Percentiles rank a stretch among this genome's conserved stretches.
Evolutionary conservation across 2,329 filamentous ascomycete genomes (phyloP).

Genomic region (Coleophoma crateriformis): DNA sequence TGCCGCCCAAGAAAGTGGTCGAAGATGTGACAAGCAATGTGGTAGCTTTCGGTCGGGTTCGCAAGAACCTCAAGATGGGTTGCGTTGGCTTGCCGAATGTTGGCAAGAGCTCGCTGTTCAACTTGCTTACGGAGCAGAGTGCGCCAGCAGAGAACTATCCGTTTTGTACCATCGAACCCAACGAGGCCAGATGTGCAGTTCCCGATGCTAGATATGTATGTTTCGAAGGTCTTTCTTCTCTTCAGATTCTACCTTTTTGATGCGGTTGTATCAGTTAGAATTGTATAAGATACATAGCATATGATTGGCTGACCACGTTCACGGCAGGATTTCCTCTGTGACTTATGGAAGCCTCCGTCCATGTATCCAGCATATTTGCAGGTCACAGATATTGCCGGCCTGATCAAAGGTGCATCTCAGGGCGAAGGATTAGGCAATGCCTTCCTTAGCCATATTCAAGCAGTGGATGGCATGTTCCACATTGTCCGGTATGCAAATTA

Average conservation of each 20-base stretch:
- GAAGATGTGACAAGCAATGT: conserved; percentile 36
- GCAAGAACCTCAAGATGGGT: conserved; percentile 41
- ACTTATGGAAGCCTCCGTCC: conserved; percentile 39
- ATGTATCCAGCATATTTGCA: conserved; percentile 39
- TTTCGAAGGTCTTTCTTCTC: conserved; percentile 4
- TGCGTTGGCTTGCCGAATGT: conserved; percentile 40
- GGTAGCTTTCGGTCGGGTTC: conserved; percentile 37
- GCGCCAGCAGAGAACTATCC: conserved; percentile 39
- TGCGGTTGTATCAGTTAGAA: neutral
- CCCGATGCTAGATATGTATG: conserved; percentile 38
- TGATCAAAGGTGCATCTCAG: conserved; percentile 38
- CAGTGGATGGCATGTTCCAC: conserved; percentile 40
- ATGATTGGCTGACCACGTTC: conserved; percentile 2
- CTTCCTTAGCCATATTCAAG: conserved; percentile 39
- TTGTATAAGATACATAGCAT: neutral
- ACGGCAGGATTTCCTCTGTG: conserved; percentile 35
- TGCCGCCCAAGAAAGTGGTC: conserved; percentile 35
- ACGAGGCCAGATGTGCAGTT: conserved; percentile 39
- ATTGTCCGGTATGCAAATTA: conserved; percentile 30
- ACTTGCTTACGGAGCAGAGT: conserved; percentile 39
- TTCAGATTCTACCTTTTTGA: neutral
- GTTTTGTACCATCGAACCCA: conserved; percentile 41
- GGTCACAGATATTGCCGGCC: conserved; percentile 39
- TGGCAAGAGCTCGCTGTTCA: conserved; percentile 39
- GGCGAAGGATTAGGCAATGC: conserved; percentile 39